Conservation (phyloP, 2,329 filamentous ascomycete species). For the Pseudocercospora musae region DNA sequence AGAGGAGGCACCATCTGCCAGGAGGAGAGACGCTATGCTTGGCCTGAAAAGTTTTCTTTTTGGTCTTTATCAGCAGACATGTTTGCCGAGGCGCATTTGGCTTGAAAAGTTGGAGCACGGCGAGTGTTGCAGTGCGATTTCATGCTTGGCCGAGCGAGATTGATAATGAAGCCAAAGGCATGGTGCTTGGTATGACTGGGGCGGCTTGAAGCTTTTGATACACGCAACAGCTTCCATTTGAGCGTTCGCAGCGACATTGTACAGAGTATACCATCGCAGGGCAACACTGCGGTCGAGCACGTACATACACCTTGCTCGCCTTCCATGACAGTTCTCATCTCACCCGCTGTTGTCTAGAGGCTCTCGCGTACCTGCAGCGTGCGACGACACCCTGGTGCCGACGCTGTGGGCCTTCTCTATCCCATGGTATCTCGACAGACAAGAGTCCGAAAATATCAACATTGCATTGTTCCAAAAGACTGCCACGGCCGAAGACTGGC, state of each 20-base stretch:
- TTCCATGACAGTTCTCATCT: background rate
- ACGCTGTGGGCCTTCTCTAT: conserved; percentile 5
- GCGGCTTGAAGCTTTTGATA: conserved; percentile 12
- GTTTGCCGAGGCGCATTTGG: conserved; percentile 14
- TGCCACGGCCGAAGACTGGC: background rate
- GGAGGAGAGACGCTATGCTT: conserved; percentile 14
- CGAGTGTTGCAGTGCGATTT: conserved; percentile 8
- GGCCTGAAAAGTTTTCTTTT: conserved; percentile 20
- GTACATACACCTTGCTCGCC: conserved; percentile 5
- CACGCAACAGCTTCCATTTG: conserved; percentile 14
- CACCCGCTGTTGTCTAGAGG: background rate
- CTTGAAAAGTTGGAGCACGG: conserved; percentile 16
- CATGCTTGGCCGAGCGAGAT: conserved; percentile 2
- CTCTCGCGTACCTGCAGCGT: conserved; percentile 17
- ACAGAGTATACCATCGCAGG: conserved; percentile 20
- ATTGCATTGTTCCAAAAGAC: background rate
- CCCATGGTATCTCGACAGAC: background rate
- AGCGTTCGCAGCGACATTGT: conserved; percentile 19
- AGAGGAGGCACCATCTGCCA: conserved; percentile 23
- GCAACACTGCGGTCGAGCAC: conserved; percentile 9
- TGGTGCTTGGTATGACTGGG: background rate
- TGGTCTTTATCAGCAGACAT: conserved; percentile 15
- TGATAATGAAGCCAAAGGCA: background rate
- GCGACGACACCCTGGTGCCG: conserved; percentile 12
- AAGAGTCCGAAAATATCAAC: background rate